These are phyloP conservation scores for Colletotrichum magnum DNA, from an alignment of 2,329 filamentous ascomycete genomes.

Conservation along the genomic window DNA sequence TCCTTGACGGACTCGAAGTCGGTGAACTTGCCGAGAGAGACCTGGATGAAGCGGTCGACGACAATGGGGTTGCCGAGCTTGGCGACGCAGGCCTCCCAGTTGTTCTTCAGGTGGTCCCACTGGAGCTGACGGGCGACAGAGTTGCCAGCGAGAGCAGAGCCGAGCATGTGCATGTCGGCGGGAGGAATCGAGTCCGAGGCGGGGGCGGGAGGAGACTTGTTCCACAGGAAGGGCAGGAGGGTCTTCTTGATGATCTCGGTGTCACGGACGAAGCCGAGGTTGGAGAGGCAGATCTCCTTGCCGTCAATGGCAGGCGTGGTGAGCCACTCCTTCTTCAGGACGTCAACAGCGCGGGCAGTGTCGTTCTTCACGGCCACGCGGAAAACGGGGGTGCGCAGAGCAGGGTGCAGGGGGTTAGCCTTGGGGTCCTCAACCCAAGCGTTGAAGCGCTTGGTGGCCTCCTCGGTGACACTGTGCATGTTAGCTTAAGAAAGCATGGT, in stretches of 20 bases:
- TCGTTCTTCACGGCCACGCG: constrained; percentile 80
- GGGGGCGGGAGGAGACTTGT: constrained; percentile 65
- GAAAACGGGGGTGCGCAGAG: constrained; percentile 85
- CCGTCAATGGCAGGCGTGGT: constrained; percentile 89
- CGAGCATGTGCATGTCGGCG: constrained; percentile 89
- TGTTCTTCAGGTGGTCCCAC: constrained; percentile 88
- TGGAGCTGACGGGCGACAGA: constrained; percentile 78
- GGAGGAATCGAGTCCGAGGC: constrained; percentile 78
- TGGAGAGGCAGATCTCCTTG: constrained; percentile 85
- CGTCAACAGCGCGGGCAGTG: constrained; percentile 77
- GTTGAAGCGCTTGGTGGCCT: constrained; percentile 84
- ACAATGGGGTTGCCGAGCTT: constrained; percentile 88
- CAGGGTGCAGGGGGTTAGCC: constrained; percentile 80
- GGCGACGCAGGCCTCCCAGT: constrained; percentile 82
- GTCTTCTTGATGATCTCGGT: constrained; percentile 74
- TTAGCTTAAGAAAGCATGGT: constrained; percentile 1
- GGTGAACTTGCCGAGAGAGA: constrained; percentile 84
- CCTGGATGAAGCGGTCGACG: constrained; percentile 88
- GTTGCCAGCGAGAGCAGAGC: constrained; percentile 81
- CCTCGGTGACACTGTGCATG: constrained; percentile 71
- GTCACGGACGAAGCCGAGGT: constrained; percentile 82
- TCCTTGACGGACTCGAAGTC: constrained; percentile 79
- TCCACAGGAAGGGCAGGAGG: constrained; percentile 85
- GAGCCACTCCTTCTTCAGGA: constrained; percentile 88
- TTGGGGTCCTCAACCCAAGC: constrained; percentile 81